These are phyloP conservation scores for Metarhizium guizhouense DNA, from an alignment of 2,329 filamentous ascomycete species.

Conservation along the genomic window DNA sequence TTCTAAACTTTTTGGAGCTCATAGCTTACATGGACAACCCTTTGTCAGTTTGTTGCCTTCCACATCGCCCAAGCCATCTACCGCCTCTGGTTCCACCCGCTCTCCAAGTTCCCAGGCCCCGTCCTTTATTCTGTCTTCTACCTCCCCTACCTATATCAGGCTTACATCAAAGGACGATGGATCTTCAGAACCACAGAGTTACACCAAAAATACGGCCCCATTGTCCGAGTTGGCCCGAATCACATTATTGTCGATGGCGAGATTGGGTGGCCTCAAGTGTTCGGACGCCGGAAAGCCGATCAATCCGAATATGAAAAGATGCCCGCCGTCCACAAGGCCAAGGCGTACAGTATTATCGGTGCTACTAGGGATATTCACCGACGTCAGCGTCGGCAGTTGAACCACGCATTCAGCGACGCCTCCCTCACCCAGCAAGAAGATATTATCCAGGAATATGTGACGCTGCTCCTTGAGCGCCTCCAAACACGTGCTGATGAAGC, in stretches of 20 bases:
- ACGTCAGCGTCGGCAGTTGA: constrained; percentile 15
- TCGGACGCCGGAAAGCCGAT: constrained; percentile 13
- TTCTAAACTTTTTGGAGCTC: background rate
- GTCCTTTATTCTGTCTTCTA: constrained; percentile 12
- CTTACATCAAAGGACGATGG: constrained; percentile 10
- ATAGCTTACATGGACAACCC: background rate
- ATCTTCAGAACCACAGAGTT: constrained; percentile 11
- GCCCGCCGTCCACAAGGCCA: constrained; percentile 1
- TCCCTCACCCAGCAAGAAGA: constrained; percentile 22
- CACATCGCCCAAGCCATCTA: constrained; percentile 9
- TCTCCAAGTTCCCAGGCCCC: constrained; percentile 20
- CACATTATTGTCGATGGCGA: constrained; percentile 26
- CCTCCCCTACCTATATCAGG: constrained; percentile 11
- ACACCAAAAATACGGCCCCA: constrained; percentile 20
- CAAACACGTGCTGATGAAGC: constrained; percentile 7
- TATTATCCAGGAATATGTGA: constrained; percentile 16
- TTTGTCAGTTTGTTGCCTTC: constrained; percentile 5
- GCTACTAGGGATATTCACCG: constrained; percentile 12
- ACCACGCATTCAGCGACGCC: constrained; percentile 21
- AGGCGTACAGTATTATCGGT: constrained; percentile 9
- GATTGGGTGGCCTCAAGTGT: constrained; percentile 25
- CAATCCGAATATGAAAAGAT: constrained; percentile 11
- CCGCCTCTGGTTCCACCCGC: constrained; percentile 20
- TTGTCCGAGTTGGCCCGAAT: constrained; percentile 32
- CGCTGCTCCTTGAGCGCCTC: constrained; percentile 15